Conservation (phyloP, 495 filamentous ascomycete genomes). For the Pyrenula aspistea region DNA sequence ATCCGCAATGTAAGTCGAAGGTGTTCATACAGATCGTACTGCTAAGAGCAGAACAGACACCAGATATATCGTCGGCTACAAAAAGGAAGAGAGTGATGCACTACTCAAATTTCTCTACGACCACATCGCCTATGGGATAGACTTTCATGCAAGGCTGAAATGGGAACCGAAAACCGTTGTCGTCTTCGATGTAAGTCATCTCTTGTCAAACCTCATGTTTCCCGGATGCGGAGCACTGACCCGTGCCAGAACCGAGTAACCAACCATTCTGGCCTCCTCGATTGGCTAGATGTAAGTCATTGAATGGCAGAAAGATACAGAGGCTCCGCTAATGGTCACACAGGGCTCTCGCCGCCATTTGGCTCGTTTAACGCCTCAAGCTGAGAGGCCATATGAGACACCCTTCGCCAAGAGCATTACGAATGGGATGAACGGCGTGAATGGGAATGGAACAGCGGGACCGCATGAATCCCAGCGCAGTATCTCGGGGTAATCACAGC, state of each 20-base stretch:
- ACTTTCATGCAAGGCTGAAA: constrained; percentile 80
- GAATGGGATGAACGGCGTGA: too few relatives aligned
- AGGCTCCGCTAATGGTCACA: background rate
- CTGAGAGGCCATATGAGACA: constrained; percentile 38
- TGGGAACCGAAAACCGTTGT: constrained; percentile 78
- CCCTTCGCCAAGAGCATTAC: background rate
- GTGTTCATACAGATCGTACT: background rate
- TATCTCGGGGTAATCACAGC: background rate
- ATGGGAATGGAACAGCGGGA: background rate
- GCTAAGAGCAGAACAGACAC: constrained; percentile 38
- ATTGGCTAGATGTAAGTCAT: constrained; percentile 54
- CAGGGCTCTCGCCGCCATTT: constrained; percentile 49
- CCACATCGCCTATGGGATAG: constrained; percentile 68
- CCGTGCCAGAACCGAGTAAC: constrained; percentile 55
- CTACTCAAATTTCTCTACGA: constrained; percentile 81
- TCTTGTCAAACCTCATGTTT: background rate
- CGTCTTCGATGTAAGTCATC: constrained; percentile 59
- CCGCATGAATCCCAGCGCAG: background rate
- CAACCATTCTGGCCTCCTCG: constrained; percentile 62
- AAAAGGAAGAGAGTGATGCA: constrained; percentile 67
- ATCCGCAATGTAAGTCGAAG: constrained; percentile 55
- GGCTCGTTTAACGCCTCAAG: constrained; percentile 74
- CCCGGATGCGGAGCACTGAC: background rate
- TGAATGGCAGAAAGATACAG: background rate
- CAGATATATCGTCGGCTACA: constrained; percentile 58